Percentiles rank a stretch among this genome's conserved stretches.
Conservation (phyloP, 208 protist genomes). For the Crithidia fasciculata region DNA sequence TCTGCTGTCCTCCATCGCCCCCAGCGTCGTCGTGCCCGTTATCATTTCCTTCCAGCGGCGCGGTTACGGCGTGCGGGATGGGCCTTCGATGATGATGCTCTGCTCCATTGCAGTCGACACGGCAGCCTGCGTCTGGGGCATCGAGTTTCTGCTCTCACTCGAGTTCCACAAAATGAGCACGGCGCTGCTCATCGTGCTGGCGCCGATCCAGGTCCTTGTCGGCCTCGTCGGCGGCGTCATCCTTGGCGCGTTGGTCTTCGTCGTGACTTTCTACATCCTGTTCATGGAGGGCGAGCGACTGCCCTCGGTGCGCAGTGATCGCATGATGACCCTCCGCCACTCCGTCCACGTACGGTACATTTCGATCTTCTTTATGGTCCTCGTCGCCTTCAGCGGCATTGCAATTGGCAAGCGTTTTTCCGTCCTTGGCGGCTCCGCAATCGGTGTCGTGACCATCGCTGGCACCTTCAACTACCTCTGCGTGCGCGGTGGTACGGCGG, state of each 20-base stretch:
- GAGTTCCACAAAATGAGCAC: constrained; percentile 54
- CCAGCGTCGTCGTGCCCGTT: constrained; percentile 51
- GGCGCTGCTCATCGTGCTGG: constrained; percentile 41
- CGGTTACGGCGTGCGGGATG: constrained; percentile 56
- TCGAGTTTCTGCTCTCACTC: constrained; percentile 54
- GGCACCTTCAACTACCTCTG: constrained; percentile 60
- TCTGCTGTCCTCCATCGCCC: constrained; percentile 52
- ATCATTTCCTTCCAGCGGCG: constrained; percentile 55
- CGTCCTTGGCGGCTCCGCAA: constrained; percentile 42
- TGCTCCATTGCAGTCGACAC: constrained; percentile 54
- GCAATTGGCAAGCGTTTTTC: constrained; percentile 38
- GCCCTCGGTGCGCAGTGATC: constrained; percentile 29
- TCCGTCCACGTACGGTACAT: constrained; percentile 52
- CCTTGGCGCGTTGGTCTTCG: constrained; percentile 45
- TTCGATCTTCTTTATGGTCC: constrained; percentile 48
- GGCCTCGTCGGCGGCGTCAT: constrained; percentile 48
- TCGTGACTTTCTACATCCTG: constrained; percentile 52
- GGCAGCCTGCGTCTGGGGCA: constrained; percentile 45
- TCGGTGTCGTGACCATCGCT: constrained; percentile 41
- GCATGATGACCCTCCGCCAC: constrained; percentile 50
- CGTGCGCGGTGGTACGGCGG: constrained; percentile 36
- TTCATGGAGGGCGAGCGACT: constrained; percentile 58
- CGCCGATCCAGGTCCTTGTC: constrained; percentile 57
- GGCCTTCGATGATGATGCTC: constrained; percentile 66
- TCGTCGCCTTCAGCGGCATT: constrained; percentile 38